phyloP scores from a whole-genome alignment of 2,329 filamentous ascomycete genomes.

The Xylaria digitata region DNA sequence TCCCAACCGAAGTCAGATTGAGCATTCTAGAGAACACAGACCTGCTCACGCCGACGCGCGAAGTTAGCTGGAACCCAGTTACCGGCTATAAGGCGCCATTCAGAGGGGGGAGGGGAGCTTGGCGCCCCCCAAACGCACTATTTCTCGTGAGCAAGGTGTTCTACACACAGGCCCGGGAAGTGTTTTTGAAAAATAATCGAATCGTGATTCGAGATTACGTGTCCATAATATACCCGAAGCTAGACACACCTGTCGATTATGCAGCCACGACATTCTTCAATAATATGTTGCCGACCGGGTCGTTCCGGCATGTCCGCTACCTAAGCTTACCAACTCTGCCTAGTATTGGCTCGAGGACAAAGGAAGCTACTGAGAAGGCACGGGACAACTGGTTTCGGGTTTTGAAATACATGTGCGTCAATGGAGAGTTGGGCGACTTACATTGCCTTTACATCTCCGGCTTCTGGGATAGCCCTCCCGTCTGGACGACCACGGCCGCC shows the following conservation, averaged over 20 bases:
- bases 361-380: neutral
- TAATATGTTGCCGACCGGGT: neutral
- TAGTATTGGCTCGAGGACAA: neutral
- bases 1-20: constrained; percentile 25
- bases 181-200: constrained; percentile 11
- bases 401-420: neutral
- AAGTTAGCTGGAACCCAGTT: constrained; percentile 5
- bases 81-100: neutral
- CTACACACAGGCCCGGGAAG: constrained; percentile 1
- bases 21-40: constrained; percentile 18
- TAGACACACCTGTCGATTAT: neutral
- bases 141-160: constrained; percentile 20
- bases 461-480: neutral
- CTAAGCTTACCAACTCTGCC: neutral
- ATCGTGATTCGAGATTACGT: neutral
- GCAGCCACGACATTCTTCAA: constrained; percentile 7
- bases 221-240: neutral
- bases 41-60: constrained; percentile 9
- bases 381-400: neutral
- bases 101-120: neutral
- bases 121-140: neutral
- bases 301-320: neutral
- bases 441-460: constrained; percentile 3
- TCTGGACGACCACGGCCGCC: neutral
- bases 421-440: neutral